Conservation (phyloP, 352 stramenopile genomes). For the Thraustochytrium sp. region DNA sequence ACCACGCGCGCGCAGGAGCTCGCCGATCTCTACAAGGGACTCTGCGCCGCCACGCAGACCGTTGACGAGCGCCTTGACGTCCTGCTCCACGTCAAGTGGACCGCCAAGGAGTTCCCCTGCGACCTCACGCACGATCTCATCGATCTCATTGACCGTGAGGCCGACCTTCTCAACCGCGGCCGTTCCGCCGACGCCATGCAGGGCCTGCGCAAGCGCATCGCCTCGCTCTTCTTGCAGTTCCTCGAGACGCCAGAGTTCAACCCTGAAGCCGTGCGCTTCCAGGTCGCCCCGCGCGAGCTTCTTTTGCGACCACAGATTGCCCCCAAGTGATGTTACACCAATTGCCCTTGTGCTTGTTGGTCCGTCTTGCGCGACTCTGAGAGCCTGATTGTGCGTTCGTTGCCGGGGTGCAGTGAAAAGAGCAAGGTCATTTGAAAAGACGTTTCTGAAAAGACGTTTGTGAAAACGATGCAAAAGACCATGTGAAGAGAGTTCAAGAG, state of each 20-base stretch:
- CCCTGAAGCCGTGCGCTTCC: conserved; percentile 67
- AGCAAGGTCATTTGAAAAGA: no score
- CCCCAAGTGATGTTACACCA: neutral
- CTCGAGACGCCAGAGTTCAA: conserved; percentile 86
- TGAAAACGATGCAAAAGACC: no score
- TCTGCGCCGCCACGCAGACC: conserved; percentile 58
- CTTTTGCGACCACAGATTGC: neutral
- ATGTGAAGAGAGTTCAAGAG: no score
- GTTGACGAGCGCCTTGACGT: conserved; percentile 79
- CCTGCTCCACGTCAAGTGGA: conserved; percentile 85
- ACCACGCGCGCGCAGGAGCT: conserved; percentile 76
- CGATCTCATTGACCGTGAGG: conserved; percentile 83
- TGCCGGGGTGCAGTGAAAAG: no score
- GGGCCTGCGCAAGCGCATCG: conserved; percentile 71
- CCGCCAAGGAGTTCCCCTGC: conserved; percentile 80
- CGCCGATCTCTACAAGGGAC: conserved; percentile 68
- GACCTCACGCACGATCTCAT: conserved; percentile 75
- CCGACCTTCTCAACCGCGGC: conserved; percentile 78
- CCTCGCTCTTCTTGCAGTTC: conserved; percentile 81
- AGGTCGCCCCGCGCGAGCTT: conserved; percentile 46
- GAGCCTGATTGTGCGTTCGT: no score
- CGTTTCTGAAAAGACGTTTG: no score
- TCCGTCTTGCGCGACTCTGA: no score
- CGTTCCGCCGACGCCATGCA: conserved; percentile 68
- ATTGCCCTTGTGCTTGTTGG: no score